A percentile compares a stretch with the other conserved stretches of the same genome.
Evolutionary conservation across 306 rosid genomes (phyloP).

Genomic region (Delonix regia): DNA sequence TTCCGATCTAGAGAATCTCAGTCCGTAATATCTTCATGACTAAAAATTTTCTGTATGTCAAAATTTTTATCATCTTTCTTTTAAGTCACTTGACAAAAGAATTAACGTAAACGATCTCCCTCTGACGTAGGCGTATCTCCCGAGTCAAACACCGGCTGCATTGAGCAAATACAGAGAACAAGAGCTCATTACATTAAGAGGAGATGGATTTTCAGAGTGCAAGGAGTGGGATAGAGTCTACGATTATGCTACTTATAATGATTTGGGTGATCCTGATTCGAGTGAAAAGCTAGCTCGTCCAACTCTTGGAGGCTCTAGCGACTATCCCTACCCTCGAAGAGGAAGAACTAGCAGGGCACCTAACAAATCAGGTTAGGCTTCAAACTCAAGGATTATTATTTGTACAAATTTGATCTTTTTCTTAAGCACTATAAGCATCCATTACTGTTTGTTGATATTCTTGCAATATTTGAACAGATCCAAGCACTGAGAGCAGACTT

Average conservation of each 20-base stretch:
- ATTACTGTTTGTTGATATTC: not conserved
- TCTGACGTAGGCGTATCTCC: slow-evolving; percentile 56
- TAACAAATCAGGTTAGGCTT: slow-evolving; percentile 34
- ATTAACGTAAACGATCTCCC: too few relatives aligned
- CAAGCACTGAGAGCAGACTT: slow-evolving; percentile 46
- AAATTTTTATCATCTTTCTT: too few relatives aligned
- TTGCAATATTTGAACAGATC: slow-evolving; percentile 48
- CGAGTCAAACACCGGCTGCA: slow-evolving; percentile 51
- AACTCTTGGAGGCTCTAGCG: slow-evolving; percentile 56
- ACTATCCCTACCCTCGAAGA: slow-evolving; percentile 65
- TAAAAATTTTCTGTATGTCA: too few relatives aligned
- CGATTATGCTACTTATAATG: slow-evolving; percentile 44
- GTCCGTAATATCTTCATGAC: too few relatives aligned
- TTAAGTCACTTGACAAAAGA: too few relatives aligned
- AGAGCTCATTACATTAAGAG: not conserved
- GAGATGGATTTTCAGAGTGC: slow-evolving; percentile 26
- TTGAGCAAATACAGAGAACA: slow-evolving; percentile 46
- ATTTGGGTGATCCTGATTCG: slow-evolving; percentile 49
- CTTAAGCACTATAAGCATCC: too few relatives aligned
- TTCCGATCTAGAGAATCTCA: too few relatives aligned
- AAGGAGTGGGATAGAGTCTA: slow-evolving; percentile 25
- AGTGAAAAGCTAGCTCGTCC: slow-evolving; percentile 43
- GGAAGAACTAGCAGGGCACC: slow-evolving; percentile 62
- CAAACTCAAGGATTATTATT: not conserved
- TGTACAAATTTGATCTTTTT: not conserved